phyloP scores from a whole-genome alignment of 169 alveolate species.

The Plasmodium cynomolgi region DNA sequence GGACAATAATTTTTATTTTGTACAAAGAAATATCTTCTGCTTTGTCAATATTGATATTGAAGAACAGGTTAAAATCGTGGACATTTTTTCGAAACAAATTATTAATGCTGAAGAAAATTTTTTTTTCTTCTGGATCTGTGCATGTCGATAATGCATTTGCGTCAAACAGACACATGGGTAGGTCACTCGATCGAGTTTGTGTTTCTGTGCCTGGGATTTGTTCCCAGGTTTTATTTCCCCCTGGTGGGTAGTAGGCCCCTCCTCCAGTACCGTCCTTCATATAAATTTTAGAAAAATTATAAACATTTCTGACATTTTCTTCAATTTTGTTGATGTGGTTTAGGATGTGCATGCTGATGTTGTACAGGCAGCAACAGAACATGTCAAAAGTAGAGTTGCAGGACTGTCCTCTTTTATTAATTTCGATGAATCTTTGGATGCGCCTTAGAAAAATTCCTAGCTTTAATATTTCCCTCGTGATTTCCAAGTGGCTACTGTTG shows the following conservation, averaged over 20 bases:
- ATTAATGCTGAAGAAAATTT: conserved; percentile 61
- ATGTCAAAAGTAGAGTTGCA: conserved; percentile 67
- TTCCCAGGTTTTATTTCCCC: background rate
- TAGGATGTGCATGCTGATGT: conserved; percentile 49
- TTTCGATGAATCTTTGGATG: conserved; percentile 57
- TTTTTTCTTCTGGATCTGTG: conserved; percentile 61
- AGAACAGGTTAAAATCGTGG: conserved; percentile 50
- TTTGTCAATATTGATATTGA: conserved; percentile 63
- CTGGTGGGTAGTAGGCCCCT: background rate
- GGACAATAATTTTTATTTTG: conserved; percentile 49
- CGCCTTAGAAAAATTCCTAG: conserved; percentile 53
- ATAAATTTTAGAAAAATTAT: conserved; percentile 57
- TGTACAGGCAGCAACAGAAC: conserved; percentile 54
- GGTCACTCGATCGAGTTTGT: background rate
- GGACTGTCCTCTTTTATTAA: conserved; percentile 57
- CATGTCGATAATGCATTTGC: conserved; percentile 42
- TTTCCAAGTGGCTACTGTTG: conserved; percentile 57
- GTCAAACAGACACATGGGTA: conserved; percentile 49
- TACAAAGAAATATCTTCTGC: conserved; percentile 64
- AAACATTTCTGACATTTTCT: conserved; percentile 55
- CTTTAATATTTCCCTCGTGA: conserved; percentile 33
- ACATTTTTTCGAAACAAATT: conserved; percentile 68
- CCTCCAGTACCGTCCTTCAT: conserved; percentile 8
- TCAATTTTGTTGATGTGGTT: conserved; percentile 60
- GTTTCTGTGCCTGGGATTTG: background rate